Base-by-base conservation (phyloP, 192 early-diverging fungal genomes). In the Geranomyces variabilis region DNA sequence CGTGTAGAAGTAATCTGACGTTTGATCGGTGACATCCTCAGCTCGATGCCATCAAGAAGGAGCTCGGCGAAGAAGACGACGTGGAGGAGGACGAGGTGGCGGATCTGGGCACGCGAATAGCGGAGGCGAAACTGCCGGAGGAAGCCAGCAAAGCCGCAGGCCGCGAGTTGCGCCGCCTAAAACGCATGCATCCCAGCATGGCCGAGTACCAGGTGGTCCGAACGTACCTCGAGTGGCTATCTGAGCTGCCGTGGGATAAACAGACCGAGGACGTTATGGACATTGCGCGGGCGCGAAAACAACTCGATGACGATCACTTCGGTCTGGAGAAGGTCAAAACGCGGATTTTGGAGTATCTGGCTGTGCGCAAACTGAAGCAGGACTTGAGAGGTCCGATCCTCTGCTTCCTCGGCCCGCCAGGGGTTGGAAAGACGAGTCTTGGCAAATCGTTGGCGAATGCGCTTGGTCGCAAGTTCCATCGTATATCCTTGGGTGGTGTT, bases 341-440 rank as follows among this genome's bases (percentile, higher is more conserved):
- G 22, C 82, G 93, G 34, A 88, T 95, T 31, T 71, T 95, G 45
- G 93, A 95, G 76, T 93, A 91, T 70, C 75, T 95, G 1, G 90
- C 93, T 15, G 92, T 95, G 1, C 78, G 89, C 36, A 94, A 95
- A 70, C 70, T 93, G 36, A 80, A 91, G 41, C 87, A 90, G 47
- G 85, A 89, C 74, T 67, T 94, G 36, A 86, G 86, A 59, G 93
- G 90, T 0, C 91, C 91, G 19, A 95, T 95, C 48, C 66, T 95
- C 36, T 92, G 91, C 64, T 79, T 76, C 66, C 29, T 58, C 21
- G 77, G 72, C 0, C 78, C 82, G 4, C 77, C 81, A 2, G 76
- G 78, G 34, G 91, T 93, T 6, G 93, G 93, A 13, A 95, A 95
- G 77, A 95, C 93, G 0, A 90, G 87, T 49, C 73, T 95, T 2